These are phyloP conservation scores for Mycosphaerella sp. DNA, from an alignment of 2,329 filamentous ascomycete species.

Conservation along the genomic window DNA sequence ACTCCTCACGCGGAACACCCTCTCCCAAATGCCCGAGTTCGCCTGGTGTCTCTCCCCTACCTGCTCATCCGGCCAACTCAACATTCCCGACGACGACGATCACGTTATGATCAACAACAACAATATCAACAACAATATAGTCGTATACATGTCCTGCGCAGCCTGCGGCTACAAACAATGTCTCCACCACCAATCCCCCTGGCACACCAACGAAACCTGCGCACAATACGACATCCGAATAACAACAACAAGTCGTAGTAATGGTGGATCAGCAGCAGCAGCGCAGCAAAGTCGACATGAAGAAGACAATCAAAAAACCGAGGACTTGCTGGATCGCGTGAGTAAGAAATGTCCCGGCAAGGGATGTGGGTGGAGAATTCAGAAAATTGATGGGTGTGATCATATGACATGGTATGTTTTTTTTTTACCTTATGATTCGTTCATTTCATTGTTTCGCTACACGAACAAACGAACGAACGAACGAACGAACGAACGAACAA, in stretches of 20 bases:
- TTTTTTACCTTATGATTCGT: too few species aligned
- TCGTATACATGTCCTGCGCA: slow-evolving; percentile 39
- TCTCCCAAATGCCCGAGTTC: slow-evolving; percentile 45
- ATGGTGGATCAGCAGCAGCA: too few species aligned
- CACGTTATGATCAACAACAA: too few species aligned
- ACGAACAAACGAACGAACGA: too few species aligned
- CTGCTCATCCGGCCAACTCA: slow-evolving; percentile 51
- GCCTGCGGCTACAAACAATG: slow-evolving; percentile 36
- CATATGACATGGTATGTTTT: slow-evolving; percentile 26
- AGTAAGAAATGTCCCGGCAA: slow-evolving; percentile 37
- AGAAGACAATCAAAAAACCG: slow-evolving; percentile 25
- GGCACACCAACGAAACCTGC: slow-evolving; percentile 40
- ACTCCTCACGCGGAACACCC: slow-evolving; percentile 40
- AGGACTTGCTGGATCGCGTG: slow-evolving; percentile 29
- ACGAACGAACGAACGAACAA: too few species aligned
- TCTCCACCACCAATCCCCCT: slow-evolving; percentile 31
- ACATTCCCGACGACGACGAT: slow-evolving; percentile 30
- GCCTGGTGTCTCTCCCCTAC: slow-evolving; percentile 48
- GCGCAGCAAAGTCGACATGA: too few species aligned
- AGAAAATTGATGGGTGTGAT: slow-evolving; percentile 40
- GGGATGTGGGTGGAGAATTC: slow-evolving; percentile 36
- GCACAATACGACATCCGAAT: slow-evolving; percentile 35
- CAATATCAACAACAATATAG: slow-evolving; percentile 7
- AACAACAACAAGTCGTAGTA: too few species aligned
- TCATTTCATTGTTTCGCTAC: too few species aligned